Evolutionary conservation across 2,329 filamentous ascomycete species (phyloP).

Genomic region (Coniochaeta sp.): DNA sequence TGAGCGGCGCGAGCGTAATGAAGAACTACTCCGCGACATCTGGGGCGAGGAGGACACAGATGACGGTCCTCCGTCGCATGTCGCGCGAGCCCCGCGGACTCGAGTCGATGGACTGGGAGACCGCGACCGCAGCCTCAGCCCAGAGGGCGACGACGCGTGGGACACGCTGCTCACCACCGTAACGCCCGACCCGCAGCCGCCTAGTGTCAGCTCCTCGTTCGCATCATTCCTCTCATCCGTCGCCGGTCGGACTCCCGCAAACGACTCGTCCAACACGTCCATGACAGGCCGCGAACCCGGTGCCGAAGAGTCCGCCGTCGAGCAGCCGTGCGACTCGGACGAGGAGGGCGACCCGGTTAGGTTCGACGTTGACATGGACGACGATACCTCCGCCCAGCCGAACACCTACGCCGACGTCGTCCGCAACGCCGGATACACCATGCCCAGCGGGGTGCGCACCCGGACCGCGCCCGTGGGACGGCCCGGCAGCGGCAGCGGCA

Average conservation of each 20-base stretch:
- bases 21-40: too few relatives aligned
- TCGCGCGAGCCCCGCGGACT: neutral
- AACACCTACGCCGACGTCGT: conserved; percentile 39
- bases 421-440: conserved; percentile 17
- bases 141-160: conserved; percentile 63
- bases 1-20: too few relatives aligned
- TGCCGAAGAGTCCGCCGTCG: conserved; percentile 24
- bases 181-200: conserved; percentile 72
- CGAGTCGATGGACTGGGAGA: conserved; percentile 56
- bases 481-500: conserved; percentile 18
- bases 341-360: conserved; percentile 34
- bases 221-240: conserved; percentile 54
- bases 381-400: conserved; percentile 1
- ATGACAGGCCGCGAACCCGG: conserved; percentile 31
- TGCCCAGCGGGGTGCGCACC: neutral
- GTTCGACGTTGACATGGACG: neutral
- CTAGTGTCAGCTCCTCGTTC: conserved; percentile 78
- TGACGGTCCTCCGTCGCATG: too few relatives aligned
- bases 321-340: conserved; percentile 47
- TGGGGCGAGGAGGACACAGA: too few relatives aligned
- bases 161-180: conserved; percentile 75
- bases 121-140: conserved; percentile 74
- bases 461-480: conserved; percentile 16
- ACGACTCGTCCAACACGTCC: conserved; percentile 38
- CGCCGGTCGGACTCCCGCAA: conserved; percentile 33